phyloP scores from a whole-genome alignment of 2,329 filamentous ascomycete species.

The Cercospora citrullina region DNA sequence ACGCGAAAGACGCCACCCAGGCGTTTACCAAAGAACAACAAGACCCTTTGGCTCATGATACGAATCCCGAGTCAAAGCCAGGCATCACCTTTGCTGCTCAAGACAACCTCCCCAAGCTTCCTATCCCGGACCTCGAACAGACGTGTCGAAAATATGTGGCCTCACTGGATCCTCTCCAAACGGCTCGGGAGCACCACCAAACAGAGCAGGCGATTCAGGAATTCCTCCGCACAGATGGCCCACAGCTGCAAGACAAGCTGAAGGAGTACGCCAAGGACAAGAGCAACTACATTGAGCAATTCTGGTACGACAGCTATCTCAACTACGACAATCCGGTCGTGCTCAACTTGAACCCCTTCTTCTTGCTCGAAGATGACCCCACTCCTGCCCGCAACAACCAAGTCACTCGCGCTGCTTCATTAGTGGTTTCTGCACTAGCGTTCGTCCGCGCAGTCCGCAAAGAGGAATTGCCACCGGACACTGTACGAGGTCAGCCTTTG shows the following conservation, averaged over 20 bases:
- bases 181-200: conserved; percentile 76
- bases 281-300: conserved; percentile 97
- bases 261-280: conserved; percentile 88
- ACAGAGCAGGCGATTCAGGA: conserved; percentile 77
- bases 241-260: conserved; percentile 80
- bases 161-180: conserved; percentile 78
- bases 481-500: conserved; percentile 75
- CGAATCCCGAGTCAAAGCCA: conserved; percentile 59
- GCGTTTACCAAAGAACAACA: conserved; percentile 50
- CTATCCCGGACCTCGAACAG: conserved; percentile 81
- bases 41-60: conserved; percentile 50
- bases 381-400: conserved; percentile 96
- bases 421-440: conserved; percentile 84
- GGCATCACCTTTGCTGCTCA: conserved; percentile 88
- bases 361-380: conserved; percentile 93
- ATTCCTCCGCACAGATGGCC: conserved; percentile 78
- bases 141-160: conserved; percentile 78
- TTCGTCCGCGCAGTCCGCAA: conserved; percentile 91
- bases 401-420: conserved; percentile 87
- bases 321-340: conserved; percentile 98
- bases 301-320: conserved; percentile 98
- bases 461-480: conserved; percentile 90
- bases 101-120: conserved; percentile 84
- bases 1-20: conserved; percentile 56
- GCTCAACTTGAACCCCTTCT: conserved; percentile 96